A percentile compares a stretch with the other conserved stretches of the same genome.
Evolutionary conservation across 2,329 filamentous ascomycete genomes (phyloP).

Genomic region (Exophiala sp.): DNA sequence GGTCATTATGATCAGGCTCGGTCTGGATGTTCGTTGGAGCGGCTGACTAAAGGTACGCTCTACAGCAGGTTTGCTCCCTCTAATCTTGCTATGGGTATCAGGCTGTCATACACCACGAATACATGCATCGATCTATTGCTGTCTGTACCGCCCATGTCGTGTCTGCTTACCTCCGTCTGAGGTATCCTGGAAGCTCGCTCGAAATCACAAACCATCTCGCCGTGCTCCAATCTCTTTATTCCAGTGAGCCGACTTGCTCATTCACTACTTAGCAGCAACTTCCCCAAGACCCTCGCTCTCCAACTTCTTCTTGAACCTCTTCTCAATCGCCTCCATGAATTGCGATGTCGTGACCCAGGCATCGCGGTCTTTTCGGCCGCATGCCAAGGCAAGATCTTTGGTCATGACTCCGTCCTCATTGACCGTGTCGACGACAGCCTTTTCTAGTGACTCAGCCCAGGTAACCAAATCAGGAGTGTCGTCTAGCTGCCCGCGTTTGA

Average conservation of each 20-base stretch:
- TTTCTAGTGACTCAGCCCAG: constrained; percentile 86
- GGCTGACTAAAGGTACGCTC: too few relatives aligned
- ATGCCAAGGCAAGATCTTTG: constrained; percentile 94
- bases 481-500: constrained; percentile 90
- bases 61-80: too few relatives aligned
- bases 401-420: constrained; percentile 96
- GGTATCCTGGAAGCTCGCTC: too few relatives aligned
- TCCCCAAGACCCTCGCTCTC: constrained; percentile 47
- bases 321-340: constrained; percentile 90
- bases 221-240: too few relatives aligned
- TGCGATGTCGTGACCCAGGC: constrained; percentile 88
- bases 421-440: constrained; percentile 90
- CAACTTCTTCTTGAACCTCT: constrained; percentile 71
- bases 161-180: too few relatives aligned
- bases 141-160: too few relatives aligned
- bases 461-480: constrained; percentile 83
- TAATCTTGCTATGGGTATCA: too few relatives aligned
- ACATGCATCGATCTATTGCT: too few relatives aligned
- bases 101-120: too few relatives aligned
- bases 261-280: constrained; percentile 9
- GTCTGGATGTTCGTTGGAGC: too few relatives aligned
- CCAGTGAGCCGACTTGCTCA: neutral
- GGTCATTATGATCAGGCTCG: too few relatives aligned
- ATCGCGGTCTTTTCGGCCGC: constrained; percentile 75
- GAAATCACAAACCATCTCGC: too few relatives aligned